Evolutionary conservation across 2,329 filamentous ascomycete species (phyloP).

Genomic region (Fusarium siculi): DNA sequence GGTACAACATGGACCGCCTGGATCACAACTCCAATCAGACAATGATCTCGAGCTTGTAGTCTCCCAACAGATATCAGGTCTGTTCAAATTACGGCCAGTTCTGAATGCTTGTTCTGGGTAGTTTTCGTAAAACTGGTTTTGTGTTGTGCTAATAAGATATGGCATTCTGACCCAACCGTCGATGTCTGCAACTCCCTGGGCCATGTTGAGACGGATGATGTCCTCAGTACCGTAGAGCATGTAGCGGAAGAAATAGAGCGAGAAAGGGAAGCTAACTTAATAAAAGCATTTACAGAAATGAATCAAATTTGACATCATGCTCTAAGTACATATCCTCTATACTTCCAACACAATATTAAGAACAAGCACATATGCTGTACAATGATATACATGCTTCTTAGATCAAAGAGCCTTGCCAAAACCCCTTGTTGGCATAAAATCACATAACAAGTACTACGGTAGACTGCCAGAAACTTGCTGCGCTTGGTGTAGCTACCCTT

Average conservation of each 20-base stretch:
- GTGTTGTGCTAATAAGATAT: background rate
- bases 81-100: background rate
- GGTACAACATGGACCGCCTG: conserved; percentile 5
- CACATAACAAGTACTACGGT: background rate
- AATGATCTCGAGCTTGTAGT: background rate
- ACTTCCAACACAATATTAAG: background rate
- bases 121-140: background rate
- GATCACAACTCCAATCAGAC: conserved; percentile 16
- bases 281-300: too few relatives aligned
- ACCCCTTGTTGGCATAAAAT: background rate
- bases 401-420: conserved; percentile 4
- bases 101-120: background rate
- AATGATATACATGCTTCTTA: conserved; percentile 6
- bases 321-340: background rate
- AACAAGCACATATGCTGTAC: conserved; percentile 15
- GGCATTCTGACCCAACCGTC: conserved; percentile 4
- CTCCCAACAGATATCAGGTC: conserved; percentile 12
- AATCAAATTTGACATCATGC: background rate
- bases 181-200: conserved; percentile 19
- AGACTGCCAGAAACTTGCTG: background rate
- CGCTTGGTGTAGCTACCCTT: background rate
- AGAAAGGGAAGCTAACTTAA: too few relatives aligned
- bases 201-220: conserved; percentile 3
- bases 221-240: background rate
- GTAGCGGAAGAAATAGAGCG: background rate